phyloP scores from a whole-genome alignment of 257 asterid genomes.

The Rhazya stricta region DNA sequence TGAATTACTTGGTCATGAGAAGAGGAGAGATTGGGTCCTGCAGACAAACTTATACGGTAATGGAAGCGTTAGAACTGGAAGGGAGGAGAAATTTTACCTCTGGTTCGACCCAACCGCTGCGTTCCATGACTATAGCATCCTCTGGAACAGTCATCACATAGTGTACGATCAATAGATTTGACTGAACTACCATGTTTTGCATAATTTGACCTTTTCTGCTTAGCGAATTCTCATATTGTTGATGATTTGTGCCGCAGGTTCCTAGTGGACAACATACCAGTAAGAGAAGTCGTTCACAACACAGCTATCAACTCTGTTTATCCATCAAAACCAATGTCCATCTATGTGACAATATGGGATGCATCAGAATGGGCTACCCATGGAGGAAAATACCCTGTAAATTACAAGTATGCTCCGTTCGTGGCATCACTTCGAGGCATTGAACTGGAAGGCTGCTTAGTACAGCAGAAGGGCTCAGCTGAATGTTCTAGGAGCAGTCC shows the following conservation, averaged over 20 bases:
- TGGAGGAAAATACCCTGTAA: conserved; percentile 75
- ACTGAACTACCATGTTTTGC: no score
- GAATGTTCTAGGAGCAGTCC: conserved; percentile 43
- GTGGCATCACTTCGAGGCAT: conserved; percentile 39
- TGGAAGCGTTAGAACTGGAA: conserved; percentile 74
- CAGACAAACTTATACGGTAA: conserved; percentile 82
- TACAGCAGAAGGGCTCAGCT: conserved; percentile 19
- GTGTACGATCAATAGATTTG: conserved; percentile 38
- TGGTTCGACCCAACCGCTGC: conserved; percentile 79
- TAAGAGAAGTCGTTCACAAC: conserved; percentile 54
- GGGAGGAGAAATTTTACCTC: conserved; percentile 81
- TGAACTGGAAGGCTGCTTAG: conserved; percentile 62
- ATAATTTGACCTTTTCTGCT: background rate
- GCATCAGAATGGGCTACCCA: conserved; percentile 90
- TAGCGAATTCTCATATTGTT: background rate
- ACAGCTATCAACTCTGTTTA: conserved; percentile 45
- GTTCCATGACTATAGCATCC: conserved; percentile 69
- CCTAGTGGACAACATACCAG: conserved; percentile 72
- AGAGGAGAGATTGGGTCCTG: conserved; percentile 68
- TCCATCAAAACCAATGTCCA: conserved; percentile 79
- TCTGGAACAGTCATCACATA: conserved; percentile 80
- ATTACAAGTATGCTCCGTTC: conserved; percentile 64
- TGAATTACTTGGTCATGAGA: conserved; percentile 80
- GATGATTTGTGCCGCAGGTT: conserved; percentile 37
- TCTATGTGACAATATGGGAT: conserved; percentile 66